Base-by-base conservation (phyloP, 106 monocot species). In the Platanthera guangdongensis region DNA sequence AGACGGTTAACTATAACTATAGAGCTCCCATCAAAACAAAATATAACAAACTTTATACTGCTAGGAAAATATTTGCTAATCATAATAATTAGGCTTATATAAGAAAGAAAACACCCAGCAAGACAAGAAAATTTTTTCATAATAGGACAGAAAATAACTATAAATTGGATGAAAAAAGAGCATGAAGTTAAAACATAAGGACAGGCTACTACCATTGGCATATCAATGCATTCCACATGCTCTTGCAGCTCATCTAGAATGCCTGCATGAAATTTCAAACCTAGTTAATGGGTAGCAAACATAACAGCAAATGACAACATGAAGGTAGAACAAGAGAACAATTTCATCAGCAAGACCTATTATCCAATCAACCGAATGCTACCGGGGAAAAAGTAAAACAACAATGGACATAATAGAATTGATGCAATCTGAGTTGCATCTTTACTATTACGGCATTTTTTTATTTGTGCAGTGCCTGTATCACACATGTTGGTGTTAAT, bases 161-260 rank as follows among this genome's bases (percentile, higher is more conserved):
- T 25, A 67, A 11, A 67, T 39, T 30, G 12, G 5, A 67, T 67
- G 32, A 67, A 12, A 67, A 67, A 67, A 67, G 67, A 13, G 19
- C n/a, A 30, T 39, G 67, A 12, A 67, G 12, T 9, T 39, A 67
- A 67, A 67, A 67, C 39, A 67, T 4, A 67, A 10, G 32, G 11
- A 48, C 2, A 70, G 16, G 47, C 0, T 48, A 30, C 3, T 80
- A 96, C 96, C 96, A 83, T 96, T 93, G 18, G 96, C 96, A 87
- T 93, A 75, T 96, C 96, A 80, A 96, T 96, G 21, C 91, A 87
- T 25, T 96, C 95, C 12, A 96, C 96, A 81, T 91, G 96, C 50
- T 93, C 93, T 77, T 93, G 87, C 48, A 96, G 81, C 53, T 96
- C 93, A 80, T 86, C 88, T 77, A 93, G 74, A 83, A 96, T 72